Base-by-base conservation (phyloP, 495 filamentous ascomycete species). In the Annulohypoxylon bovei region DNA sequence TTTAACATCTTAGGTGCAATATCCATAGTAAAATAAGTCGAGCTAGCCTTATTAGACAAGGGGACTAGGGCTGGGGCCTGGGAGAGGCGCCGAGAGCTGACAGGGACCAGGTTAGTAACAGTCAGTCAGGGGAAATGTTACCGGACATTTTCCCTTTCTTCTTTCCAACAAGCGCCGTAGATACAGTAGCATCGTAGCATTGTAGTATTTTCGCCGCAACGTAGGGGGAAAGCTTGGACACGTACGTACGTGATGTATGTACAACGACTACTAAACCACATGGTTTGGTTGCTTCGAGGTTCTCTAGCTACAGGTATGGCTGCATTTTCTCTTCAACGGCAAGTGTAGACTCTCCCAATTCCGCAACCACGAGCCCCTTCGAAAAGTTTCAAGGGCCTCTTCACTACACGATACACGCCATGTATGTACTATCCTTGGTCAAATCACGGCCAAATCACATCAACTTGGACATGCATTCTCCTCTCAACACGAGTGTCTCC, bases 231-330 rank as follows among this genome's bases (percentile, higher is more conserved):
- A 65, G 67, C 28, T 65, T 52, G 47, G 27, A 61, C 30, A 23
- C 39, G 18, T 50, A 42, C 18, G 16, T 28, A n/a, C 28, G 20
- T 16, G 23, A 63, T 54, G 57, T 62, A 63, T 32, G 56, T 70
- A 53, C 62, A 33, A 62, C 65, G 28, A 65, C 65, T 35, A 74
- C 71, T 64, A 74, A 60, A 73, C 70, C 73, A 75, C 70, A 73
- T 77, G 75, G 75, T 72, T 77, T 77, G 75, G 75, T 75, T 75
- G 71, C 75, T 75, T 75, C 65, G 65, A 68, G 46, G 16, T 53
- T 56, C 54, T 66, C 63, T 52, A 66, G 62, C 25, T 28, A 35
- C 62, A 50, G 46, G 23, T 28, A 50, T 70, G 53, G 39, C 42
- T 74, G 65, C 46, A 60, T 65, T 42, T 61, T 23, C 1, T 57